Evolutionary conservation across 305 asterid species (phyloP), one percentile per base, ranked within the genome.

Genomic region (Solanum hybrid): DNA sequence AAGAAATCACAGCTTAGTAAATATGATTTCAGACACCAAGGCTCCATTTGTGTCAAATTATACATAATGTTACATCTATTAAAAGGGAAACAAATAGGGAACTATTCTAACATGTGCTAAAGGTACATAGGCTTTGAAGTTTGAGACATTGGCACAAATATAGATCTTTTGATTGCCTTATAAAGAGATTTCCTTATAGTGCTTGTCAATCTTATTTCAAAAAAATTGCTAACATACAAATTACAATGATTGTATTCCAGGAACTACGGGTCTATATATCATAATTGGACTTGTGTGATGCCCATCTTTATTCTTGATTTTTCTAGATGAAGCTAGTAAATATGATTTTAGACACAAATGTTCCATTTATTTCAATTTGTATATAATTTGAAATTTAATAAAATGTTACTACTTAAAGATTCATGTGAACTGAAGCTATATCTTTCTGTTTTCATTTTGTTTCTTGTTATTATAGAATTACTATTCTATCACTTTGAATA

Each of bases 51-150:
- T 75, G 80, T 29, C 79, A 75, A 75, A 3, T 29, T 7, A 8
- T 29, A 75, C 38, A 29, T 75, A 75, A 14, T 31, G 14, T 75
- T 29, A 16, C 20, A 29, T 75, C 34, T 75, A 72, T 71, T 27
- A 10, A 69, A 37, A 34, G 38, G 11, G 29, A 37, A 35, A 10
- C 31, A 5, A 35, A 4, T 3, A 16, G 14, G 85, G 12, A 42
- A 78, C 79, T 89, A 89, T 86, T 88, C 75, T 26, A 46, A 31
- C 86, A 89, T 71, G 78, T 88, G 89, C 66, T 71, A 46, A 60
- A 42, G 69, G 79, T 66, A 46, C 38, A 64, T 32, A 71, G 82
- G 73, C 79, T 32, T 24, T 73, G 56, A 77, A 86, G 42, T 66
- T 90, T 79, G 84, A 85, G 71, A 75, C 89, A 56, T 82, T 84